Conservation (phyloP, 768 basidiomycete species). For the Paxillus ammoniavirescens region DNA sequence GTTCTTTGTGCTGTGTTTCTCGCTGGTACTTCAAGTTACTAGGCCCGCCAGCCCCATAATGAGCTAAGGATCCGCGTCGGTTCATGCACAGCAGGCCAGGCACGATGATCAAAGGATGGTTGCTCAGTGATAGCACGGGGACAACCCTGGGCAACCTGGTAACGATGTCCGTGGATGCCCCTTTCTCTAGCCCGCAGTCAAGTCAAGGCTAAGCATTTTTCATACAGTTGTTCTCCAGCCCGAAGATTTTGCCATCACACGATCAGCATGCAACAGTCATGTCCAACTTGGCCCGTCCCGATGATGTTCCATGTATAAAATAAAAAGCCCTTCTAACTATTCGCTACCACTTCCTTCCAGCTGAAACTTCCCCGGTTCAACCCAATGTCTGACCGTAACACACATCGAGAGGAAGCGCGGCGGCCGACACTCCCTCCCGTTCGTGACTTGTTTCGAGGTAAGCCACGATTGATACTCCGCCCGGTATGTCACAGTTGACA, state of each 20-base stretch:
- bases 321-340: neutral
- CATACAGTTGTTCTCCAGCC: slow-evolving; percentile 19
- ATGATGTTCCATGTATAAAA: slow-evolving; percentile 25
- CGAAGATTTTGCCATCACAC: slow-evolving; percentile 22
- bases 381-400: slow-evolving; percentile 29
- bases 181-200: slow-evolving; percentile 19
- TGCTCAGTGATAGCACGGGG: slow-evolving; percentile 22
- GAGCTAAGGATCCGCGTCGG: slow-evolving; percentile 28
- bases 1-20: slow-evolving; percentile 11
- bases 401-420: slow-evolving; percentile 32
- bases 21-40: neutral
- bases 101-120: slow-evolving; percentile 33
- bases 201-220: slow-evolving; percentile 25
- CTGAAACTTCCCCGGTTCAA: slow-evolving; percentile 13
- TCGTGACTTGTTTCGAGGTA: slow-evolving; percentile 66
- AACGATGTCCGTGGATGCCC: slow-evolving; percentile 27
- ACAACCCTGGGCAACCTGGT: slow-evolving; percentile 19
- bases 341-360: slow-evolving; percentile 5
- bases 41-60: slow-evolving; percentile 1
- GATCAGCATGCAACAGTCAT: slow-evolving; percentile 24
- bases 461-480: neutral
- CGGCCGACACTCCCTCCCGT: slow-evolving; percentile 72
- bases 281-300: slow-evolving; percentile 4
- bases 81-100: slow-evolving; percentile 30
- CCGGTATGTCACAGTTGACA: neutral